Evolutionary conservation across 129 eudicot species (phyloP), one percentile per base, ranked within the genome.

Genomic region (Tagetes patula): DNA sequence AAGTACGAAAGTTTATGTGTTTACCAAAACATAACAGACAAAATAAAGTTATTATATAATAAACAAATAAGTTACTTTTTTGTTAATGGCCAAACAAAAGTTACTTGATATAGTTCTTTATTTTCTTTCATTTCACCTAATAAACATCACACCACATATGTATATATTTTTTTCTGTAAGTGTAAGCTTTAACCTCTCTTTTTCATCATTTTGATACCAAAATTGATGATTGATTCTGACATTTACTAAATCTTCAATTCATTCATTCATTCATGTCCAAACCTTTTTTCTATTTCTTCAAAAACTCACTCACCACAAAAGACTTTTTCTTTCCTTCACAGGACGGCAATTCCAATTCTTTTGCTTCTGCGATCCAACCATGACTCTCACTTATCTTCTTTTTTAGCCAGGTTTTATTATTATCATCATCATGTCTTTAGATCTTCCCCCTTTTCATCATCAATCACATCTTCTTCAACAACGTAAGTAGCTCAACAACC

Each of bases 311-410:
- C 36, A 33, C 36, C 39, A 56, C 76, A 4, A 0, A 31, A 46
- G 13, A n/a, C 72, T 54, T 78, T 69, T 71, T 71, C 77, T 71
- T 78, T 78, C 33, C 82, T 78, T 78, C 60, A 0, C 50, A 71
- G 49, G 73, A 52, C 73, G 77, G 77, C 82, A 78, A 78, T 78
- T 33, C 72, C 30, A 39, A 70, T 77, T 59, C 36, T 52, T 50
- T 65, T 50, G 27, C 47, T 66, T 75, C 32, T 70, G 76, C 82
- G 82, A 71, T 78, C 82, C 82, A 70, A 64, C 77, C 47, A 7
- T 6, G 9, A 7, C 47, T 43, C 8, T 54, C 72, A 62, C 58
- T 75, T 32, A 2, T 37, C 30, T 38, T 61, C 49, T 77, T 70
- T 53, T 61, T 55, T 34, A 69, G 27, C 61, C 41, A 50, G 70